Conservation (phyloP, 2,329 filamentous ascomycete genomes). For the Dothiorella sarmentorum region DNA sequence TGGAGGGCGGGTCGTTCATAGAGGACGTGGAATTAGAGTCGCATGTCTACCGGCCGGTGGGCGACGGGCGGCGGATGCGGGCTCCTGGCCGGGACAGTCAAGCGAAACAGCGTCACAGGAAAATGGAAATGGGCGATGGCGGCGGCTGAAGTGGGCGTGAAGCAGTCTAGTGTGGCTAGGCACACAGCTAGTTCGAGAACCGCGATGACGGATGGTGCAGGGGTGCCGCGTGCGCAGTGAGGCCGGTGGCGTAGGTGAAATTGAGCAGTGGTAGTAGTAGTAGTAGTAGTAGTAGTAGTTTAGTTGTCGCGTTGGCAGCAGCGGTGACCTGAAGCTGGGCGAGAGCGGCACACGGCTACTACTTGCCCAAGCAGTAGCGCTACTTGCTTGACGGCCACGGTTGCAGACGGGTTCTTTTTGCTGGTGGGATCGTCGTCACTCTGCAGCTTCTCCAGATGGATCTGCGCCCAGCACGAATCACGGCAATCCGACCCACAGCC, state of each 20-base stretch:
- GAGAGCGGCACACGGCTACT: too few species aligned
- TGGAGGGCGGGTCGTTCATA: conserved; percentile 33
- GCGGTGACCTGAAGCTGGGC: too few species aligned
- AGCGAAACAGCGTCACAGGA: background rate
- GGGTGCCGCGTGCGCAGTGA: conserved; percentile 1
- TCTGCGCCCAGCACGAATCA: background rate
- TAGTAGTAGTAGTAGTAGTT: too few species aligned
- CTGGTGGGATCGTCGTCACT: background rate
- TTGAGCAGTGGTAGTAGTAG: too few species aligned
- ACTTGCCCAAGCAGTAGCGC: too few species aligned
- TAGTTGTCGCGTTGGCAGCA: too few species aligned
- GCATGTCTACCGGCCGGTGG: conserved; percentile 1
- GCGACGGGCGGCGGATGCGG: background rate
- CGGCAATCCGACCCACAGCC: conserved; percentile 1
- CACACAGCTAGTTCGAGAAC: background rate
- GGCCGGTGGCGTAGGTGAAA: too few species aligned
- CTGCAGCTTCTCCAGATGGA: conserved; percentile 1
- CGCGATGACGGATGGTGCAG: background rate
- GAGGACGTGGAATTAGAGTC: background rate
- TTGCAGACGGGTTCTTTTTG: too few species aligned
- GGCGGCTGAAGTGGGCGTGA: background rate
- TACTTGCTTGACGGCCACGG: too few species aligned
- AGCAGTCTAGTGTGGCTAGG: background rate
- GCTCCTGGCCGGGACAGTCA: too few species aligned
- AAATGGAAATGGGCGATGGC: background rate